These are phyloP conservation scores for Penicillium sp. DNA, from an alignment of 2,329 filamentous ascomycete genomes.

Conservation along the genomic window DNA sequence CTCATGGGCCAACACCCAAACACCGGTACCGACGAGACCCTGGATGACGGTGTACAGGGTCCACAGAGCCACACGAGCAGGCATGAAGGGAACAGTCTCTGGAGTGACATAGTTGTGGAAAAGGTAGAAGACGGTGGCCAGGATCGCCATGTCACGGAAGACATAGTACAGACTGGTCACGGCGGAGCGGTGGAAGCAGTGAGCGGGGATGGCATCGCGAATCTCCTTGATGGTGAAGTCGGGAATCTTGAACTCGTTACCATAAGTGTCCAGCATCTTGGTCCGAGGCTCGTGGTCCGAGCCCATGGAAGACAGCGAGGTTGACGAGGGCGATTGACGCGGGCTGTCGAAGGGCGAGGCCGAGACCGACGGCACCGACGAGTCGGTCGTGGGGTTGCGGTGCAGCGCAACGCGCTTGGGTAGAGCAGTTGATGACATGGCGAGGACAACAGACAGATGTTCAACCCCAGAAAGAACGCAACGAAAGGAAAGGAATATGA, in stretches of 20 bases:
- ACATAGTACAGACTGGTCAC: slow-evolving; percentile 79
- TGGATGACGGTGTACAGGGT: slow-evolving; percentile 77
- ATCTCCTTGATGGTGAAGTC: slow-evolving; percentile 98
- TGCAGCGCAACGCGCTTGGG: slow-evolving; percentile 54
- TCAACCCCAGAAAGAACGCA: not conserved
- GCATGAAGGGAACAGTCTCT: slow-evolving; percentile 73
- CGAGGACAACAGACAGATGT: slow-evolving; percentile 4
- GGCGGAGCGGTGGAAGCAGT: slow-evolving; percentile 91
- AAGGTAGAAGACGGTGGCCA: slow-evolving; percentile 79
- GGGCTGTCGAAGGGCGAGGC: slow-evolving; percentile 64
- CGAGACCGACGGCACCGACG: slow-evolving; percentile 58
- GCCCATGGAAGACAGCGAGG: slow-evolving; percentile 87
- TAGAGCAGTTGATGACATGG: slow-evolving; percentile 57
- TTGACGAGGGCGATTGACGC: slow-evolving; percentile 73
- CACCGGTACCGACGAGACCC: slow-evolving; percentile 87
- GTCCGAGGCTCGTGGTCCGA: slow-evolving; percentile 60
- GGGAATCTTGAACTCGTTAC: slow-evolving; percentile 90
- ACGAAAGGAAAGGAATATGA: not conserved
- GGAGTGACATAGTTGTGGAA: slow-evolving; percentile 90
- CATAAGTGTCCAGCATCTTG: slow-evolving; percentile 85
- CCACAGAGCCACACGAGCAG: slow-evolving; percentile 68
- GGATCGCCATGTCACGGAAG: slow-evolving; percentile 72
- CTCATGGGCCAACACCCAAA: slow-evolving; percentile 97
- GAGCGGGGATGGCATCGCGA: slow-evolving; percentile 92
- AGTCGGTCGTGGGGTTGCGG: slow-evolving; percentile 58